These are phyloP conservation scores for Saccharomyces hybrid DNA, from an alignment of 1,139 yeast genomes.

Conservation along the genomic window DNA sequence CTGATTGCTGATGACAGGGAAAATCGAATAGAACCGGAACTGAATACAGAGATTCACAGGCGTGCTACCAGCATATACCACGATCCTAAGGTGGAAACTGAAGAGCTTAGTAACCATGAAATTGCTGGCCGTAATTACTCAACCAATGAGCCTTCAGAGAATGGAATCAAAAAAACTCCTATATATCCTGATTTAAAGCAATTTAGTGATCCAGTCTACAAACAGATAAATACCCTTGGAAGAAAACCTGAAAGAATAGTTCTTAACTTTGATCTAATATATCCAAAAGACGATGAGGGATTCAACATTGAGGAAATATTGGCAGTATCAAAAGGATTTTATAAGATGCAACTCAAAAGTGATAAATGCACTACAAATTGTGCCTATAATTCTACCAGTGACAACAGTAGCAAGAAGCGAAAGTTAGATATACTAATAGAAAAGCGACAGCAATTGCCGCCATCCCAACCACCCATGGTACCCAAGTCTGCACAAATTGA, in stretches of 20 bases:
- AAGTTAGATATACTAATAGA: background rate
- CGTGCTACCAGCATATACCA: background rate
- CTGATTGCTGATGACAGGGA: background rate
- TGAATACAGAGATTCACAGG: background rate
- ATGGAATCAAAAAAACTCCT: background rate
- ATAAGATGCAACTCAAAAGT: constrained; percentile 3
- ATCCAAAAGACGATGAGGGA: constrained; percentile 44
- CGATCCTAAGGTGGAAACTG: background rate
- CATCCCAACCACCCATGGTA: constrained; percentile 4
- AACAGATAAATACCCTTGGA: constrained; percentile 48
- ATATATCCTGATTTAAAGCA: constrained; percentile 10
- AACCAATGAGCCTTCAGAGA: background rate
- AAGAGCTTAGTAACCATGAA: background rate
- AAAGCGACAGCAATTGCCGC: constrained; percentile 1
- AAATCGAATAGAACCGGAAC: background rate
- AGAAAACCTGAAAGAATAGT: constrained; percentile 58
- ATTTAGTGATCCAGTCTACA: constrained; percentile 31
- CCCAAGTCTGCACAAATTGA: background rate
- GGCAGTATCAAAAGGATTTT: constrained; percentile 39
- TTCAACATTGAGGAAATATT: constrained; percentile 55
- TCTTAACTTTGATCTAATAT: constrained; percentile 52
- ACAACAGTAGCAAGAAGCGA: background rate
- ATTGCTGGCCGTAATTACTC: background rate
- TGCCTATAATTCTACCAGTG: constrained; percentile 4
- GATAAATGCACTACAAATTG: background rate